Percentiles rank a stretch among this genome's conserved stretches.
Conservation (phyloP, 2,329 filamentous ascomycete genomes). For the Scopulariopsis brevicaulis region DNA sequence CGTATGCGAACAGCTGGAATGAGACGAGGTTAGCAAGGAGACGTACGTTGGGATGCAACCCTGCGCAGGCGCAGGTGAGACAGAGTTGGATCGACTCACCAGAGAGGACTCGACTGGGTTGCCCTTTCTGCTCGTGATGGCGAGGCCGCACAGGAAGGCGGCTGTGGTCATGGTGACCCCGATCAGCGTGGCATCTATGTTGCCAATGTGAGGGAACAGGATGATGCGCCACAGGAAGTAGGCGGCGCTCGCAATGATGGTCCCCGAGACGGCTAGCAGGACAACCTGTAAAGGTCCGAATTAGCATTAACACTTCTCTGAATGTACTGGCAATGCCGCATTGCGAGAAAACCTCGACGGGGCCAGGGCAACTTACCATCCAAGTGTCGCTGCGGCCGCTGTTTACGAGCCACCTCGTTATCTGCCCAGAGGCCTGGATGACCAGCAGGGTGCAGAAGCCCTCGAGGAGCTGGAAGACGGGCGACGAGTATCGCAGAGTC, state of each 20-base stretch:
- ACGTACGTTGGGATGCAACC: not conserved
- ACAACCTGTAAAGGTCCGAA: conserved; percentile 53
- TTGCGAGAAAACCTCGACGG: not conserved
- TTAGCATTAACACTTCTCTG: not conserved
- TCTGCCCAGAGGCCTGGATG: conserved; percentile 89
- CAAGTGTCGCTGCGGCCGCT: conserved; percentile 86
- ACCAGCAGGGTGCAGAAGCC: conserved; percentile 94
- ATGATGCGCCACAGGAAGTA: conserved; percentile 96
- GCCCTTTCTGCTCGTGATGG: conserved; percentile 84
- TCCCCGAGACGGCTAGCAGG: conserved; percentile 77
- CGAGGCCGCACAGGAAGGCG: conserved; percentile 86
- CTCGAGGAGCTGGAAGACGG: conserved; percentile 87
- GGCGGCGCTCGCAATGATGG: conserved; percentile 82
- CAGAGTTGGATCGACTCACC: not conserved
- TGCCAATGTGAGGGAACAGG: conserved; percentile 85
- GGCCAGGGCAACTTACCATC: conserved; percentile 55
- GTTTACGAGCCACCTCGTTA: conserved; percentile 92
- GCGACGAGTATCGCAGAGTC: conserved; percentile 78
- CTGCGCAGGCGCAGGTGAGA: not conserved
- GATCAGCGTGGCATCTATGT: conserved; percentile 84
- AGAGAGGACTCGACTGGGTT: conserved; percentile 93
- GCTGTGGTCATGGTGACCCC: conserved; percentile 87
- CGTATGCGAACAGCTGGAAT: conserved; percentile 71
- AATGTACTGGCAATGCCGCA: not conserved
- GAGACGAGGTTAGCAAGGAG: not conserved